Percentiles rank a stretch among this genome's conserved stretches.
Evolutionary conservation across 2,329 filamentous ascomycete genomes (phyloP).

Genomic region (Ophiocordyceps polyrhachis-furcata): DNA sequence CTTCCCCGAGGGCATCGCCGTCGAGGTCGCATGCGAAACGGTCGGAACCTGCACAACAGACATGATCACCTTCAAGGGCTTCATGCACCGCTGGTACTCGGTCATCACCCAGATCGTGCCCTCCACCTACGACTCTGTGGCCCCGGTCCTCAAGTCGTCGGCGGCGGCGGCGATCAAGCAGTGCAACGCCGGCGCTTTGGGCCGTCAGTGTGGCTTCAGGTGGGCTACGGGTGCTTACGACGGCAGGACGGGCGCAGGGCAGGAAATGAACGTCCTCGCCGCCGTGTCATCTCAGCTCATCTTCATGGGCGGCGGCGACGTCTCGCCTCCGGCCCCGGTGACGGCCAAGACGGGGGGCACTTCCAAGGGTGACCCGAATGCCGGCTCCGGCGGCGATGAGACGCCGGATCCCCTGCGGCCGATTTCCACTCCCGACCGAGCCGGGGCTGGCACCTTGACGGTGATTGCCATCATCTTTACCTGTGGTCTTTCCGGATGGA

Average conservation of each 20-base stretch:
- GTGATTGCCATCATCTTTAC: conserved; percentile 21
- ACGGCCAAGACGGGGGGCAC: conserved; percentile 32
- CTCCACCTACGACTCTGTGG: conserved; percentile 32
- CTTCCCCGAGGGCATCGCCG: conserved; percentile 39
- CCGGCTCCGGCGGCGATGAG: conserved; percentile 17
- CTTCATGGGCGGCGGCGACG: conserved; percentile 12
- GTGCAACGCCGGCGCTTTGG: conserved; percentile 39
- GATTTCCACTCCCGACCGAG: conserved; percentile 25
- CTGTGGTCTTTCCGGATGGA: conserved; percentile 29
- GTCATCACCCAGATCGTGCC: conserved; percentile 44
- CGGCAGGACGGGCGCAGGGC: conserved; percentile 36
- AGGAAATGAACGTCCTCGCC: conserved; percentile 38
- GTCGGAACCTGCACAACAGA: conserved; percentile 46
- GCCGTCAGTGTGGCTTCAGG: conserved; percentile 43
- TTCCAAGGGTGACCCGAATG: conserved; percentile 21
- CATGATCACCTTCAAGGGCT: conserved; percentile 56
- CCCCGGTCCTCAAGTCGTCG: conserved; percentile 37
- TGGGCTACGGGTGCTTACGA: conserved; percentile 35
- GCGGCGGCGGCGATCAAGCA: conserved; percentile 39
- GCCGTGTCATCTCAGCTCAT: conserved; percentile 33
- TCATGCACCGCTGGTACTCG: conserved; percentile 46
- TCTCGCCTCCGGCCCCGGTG: conserved; percentile 13
- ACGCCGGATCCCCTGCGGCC: conserved; percentile 8
- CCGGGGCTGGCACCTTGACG: conserved; percentile 30
- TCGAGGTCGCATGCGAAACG: conserved; percentile 47